Base-by-base conservation (phyloP, 2,329 filamentous ascomycete species). In the Drechslerella dactyloides region DNA sequence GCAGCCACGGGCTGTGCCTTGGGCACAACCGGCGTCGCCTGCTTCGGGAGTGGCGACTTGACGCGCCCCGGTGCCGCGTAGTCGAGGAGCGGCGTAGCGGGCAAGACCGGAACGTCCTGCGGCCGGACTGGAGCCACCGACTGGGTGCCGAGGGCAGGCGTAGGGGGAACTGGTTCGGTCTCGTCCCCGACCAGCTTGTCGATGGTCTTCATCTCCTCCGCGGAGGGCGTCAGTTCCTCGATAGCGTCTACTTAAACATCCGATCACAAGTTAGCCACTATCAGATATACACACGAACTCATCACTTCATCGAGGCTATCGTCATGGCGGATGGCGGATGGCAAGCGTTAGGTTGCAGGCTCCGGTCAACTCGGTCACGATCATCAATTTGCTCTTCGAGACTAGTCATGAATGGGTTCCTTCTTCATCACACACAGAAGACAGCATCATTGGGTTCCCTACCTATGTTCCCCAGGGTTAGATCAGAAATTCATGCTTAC, bases 401-500 rank as follows among this genome's bases (percentile, higher is more conserved):
- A 23, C 21, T 42, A 15, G 27, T 63, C 57, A 53, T 53, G n/a
- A 24, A 59, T 40, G 59, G 46, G 48, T 54, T 44, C 44, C 27
- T 30, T 55, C 37, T 4, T 10, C 37, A 35, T 24, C 42, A 52
- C n/a, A 57, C 66, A 65, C 68, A 72, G 68, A 72, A 72, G 68
- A 72, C 68, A 72, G 68, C 68, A 61, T 55, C 58, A 70, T 53
- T 48, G 62, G 58, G 53, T 63, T 62, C 42, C 68, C 68, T 72
- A 72, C 68, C 60, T 72, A 61, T 65, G 56, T 64, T 44, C 61
- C 58, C 68, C 64, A 54, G 57, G 61, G 48, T 33, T 57, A 72
- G 57, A 72, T 72, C 68, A 72, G 68, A 72, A 72, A 58, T 56
- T 60, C 60, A 61, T 40, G 54, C 37, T 72, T 72, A 72, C 68